Base-by-base conservation (phyloP, 1,139 yeast genomes). In the Protomyces gravidus region DNA sequence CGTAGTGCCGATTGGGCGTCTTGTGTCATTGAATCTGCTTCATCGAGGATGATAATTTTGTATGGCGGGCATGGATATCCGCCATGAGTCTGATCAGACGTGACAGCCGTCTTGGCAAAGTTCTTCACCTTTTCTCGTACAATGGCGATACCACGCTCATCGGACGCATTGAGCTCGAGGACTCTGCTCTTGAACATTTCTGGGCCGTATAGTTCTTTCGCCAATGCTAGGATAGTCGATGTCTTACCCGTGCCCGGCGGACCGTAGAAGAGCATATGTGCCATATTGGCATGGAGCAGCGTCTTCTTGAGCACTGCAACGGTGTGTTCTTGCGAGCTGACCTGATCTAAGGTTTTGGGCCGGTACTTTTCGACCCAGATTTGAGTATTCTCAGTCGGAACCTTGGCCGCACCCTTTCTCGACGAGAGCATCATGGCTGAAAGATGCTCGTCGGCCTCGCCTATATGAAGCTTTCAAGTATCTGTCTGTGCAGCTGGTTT, bases 181-280 rank as follows among this genome's bases (percentile, higher is more conserved):
- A 92, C 96, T 67, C 97, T 78, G 25, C 85, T 74, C 68, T 85
- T 86, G 71, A 80, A 80, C 56, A 89, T 75, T 5, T 71, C 60
- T 2, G 25, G 57, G 7, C 89, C 97, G 69, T 82, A 90, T 50
- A 90, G 74, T 68, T 89, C 90, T 67, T 83, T 85, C 0, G 96
- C 90, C 65, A 90, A 75, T 1, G 97, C 97, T 57, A 90, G 74
- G 52, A 90, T 85, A 0, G 97, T 90, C 0, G 97, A 89, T 0
- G 97, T 90, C 69, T 90, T 90, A 63, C 97, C 97, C 0, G 97
- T 90, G 32, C 97, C 97, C 55, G 97, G 97, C 5, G 97, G 97
- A 0, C 97, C 97, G 70, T 90, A 90, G 73, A 90, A 90, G 53
- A 92, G 75, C 96, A 90, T 88, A 71, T 92, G 97, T 1, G 98